A percentile compares a stretch with the other conserved stretches of the same genome.
Evolutionary conservation across 371 early-diverging fungal genomes (phyloP).

Genomic region (Mortierella sp.): DNA sequence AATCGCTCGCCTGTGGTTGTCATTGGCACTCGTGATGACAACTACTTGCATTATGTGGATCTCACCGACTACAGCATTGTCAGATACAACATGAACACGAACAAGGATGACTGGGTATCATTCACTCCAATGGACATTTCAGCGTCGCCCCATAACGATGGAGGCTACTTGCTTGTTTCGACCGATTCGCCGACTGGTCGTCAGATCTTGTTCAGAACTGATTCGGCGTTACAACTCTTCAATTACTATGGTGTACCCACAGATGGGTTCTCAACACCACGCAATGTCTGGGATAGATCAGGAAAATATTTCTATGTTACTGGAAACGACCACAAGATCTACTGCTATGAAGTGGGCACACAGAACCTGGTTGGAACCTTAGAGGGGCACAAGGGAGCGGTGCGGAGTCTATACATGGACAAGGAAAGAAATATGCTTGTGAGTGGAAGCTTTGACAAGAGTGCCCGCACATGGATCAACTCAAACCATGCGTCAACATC

Average conservation of each 20-base stretch:
- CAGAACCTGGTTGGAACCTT: conserved; percentile 61
- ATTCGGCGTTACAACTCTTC: conserved; percentile 60
- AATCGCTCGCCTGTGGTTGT: conserved; percentile 55
- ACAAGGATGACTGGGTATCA: conserved; percentile 85
- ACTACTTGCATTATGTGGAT: conserved; percentile 77
- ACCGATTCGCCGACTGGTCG: conserved; percentile 79
- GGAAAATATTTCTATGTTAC: conserved; percentile 75
- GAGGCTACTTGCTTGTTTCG: conserved; percentile 68
- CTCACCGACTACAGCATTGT: conserved; percentile 52
- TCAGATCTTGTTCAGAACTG: conserved; percentile 69
- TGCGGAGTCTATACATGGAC: conserved; percentile 60
- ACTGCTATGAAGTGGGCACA: conserved; percentile 70
- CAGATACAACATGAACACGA: conserved; percentile 77
- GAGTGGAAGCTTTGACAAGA: conserved; percentile 64
- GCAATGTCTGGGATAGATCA: conserved; percentile 70
- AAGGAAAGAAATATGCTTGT: conserved; percentile 50
- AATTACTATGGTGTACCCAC: conserved; percentile 74
- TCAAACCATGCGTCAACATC: not conserved
- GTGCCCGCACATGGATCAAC: conserved; percentile 59
- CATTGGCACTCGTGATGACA: conserved; percentile 75
- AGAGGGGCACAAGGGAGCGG: conserved; percentile 61
- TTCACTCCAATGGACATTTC: conserved; percentile 80
- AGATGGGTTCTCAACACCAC: conserved; percentile 69
- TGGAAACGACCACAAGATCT: conserved; percentile 71
- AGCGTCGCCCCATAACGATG: conserved; percentile 60